Conservation (phyloP, 2,329 filamentous ascomycete genomes). For the Lecanosticta acicola region DNA sequence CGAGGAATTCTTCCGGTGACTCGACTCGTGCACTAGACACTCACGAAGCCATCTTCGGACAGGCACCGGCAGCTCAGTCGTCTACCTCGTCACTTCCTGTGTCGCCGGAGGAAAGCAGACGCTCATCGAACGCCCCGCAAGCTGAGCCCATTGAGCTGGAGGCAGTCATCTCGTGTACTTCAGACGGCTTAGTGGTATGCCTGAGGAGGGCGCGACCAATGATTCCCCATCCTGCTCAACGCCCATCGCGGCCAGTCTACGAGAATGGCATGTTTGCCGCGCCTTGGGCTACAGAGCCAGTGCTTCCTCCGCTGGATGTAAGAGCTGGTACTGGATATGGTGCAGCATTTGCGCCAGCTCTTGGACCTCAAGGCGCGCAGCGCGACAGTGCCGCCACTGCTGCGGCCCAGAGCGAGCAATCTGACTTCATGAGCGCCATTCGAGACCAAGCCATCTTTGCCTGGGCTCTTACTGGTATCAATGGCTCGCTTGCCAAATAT, state of each 20-base stretch:
- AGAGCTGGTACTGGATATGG: constrained; percentile 27
- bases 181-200: constrained; percentile 78
- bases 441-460: constrained; percentile 83
- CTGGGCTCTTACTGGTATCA: constrained; percentile 76
- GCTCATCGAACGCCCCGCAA: constrained; percentile 14
- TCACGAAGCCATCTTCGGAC: constrained; percentile 42
- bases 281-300: constrained; percentile 68
- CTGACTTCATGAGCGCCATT: constrained; percentile 71
- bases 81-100: constrained; percentile 29
- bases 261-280: constrained; percentile 69
- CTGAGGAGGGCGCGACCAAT: constrained; percentile 67
- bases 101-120: constrained; percentile 25
- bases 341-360: constrained; percentile 33
- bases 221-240: constrained; percentile 54
- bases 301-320: constrained; percentile 42
- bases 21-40: constrained; percentile 37
- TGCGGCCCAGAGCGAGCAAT: constrained; percentile 46
- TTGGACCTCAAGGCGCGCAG: constrained; percentile 30
- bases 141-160: constrained; percentile 63
- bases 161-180: constrained; percentile 86
- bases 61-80: constrained; percentile 34
- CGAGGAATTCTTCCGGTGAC: constrained; percentile 43
- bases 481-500: constrained; percentile 64
- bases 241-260: constrained; percentile 41
- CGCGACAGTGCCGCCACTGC: constrained; percentile 7